These are phyloP conservation scores for Fagopyrum homotropicum DNA, from an alignment of 148 eudicot species.

Conservation along the genomic window DNA sequence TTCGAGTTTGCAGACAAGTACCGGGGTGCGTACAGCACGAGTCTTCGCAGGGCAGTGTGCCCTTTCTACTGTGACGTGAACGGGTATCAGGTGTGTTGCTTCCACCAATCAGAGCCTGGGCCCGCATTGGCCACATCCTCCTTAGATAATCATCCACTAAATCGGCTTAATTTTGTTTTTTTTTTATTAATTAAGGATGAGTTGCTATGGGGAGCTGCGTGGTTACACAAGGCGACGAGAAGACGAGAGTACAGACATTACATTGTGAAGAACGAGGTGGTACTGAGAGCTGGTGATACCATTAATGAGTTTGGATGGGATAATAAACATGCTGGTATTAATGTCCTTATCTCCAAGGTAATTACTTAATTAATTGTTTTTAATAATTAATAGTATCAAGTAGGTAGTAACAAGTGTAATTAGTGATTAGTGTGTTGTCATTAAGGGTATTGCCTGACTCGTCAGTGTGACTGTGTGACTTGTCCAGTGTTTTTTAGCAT, in stretches of 20 bases:
- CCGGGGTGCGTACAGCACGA: constrained; percentile 86
- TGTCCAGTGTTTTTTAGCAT: constrained; percentile 16
- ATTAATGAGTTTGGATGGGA: constrained; percentile 98
- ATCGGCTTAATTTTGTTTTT: not conserved
- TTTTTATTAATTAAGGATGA: constrained; percentile 46
- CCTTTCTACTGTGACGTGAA: constrained; percentile 85
- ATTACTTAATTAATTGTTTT: not conserved
- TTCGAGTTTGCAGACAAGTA: constrained; percentile 83
- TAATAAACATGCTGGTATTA: constrained; percentile 95
- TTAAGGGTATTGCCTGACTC: not conserved
- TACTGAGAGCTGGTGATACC: constrained; percentile 73
- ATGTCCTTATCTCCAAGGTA: constrained; percentile 93
- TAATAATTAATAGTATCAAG: not conserved
- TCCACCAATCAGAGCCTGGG: not conserved
- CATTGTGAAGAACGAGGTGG: constrained; percentile 73
- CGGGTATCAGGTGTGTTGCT: constrained; percentile 65
- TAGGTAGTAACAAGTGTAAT: not conserved
- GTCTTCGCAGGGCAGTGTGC: constrained; percentile 54
- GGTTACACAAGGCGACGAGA: constrained; percentile 93
- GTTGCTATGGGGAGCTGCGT: constrained; percentile 95
- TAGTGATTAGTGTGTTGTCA: not conserved
- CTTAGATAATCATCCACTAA: not conserved
- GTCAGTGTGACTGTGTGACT: not conserved
- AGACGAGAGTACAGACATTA: constrained; percentile 72
- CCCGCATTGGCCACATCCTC: not conserved